Conservation (phyloP, 306 rosid species). For the Abrus precatorius region DNA sequence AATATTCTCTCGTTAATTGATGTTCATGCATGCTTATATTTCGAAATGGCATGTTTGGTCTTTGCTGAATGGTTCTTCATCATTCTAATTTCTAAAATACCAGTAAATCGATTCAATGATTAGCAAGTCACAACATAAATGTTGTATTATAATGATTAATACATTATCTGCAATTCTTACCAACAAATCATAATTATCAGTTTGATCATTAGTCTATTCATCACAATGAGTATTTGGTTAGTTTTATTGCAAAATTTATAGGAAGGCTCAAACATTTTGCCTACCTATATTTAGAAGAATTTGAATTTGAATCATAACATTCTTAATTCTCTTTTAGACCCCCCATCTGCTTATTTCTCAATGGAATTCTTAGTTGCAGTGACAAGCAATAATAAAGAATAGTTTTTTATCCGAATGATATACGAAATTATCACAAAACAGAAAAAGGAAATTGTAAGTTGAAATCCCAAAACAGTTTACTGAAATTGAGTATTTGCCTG, state of each 20-base stretch:
- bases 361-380: background rate
- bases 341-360: too few species aligned
- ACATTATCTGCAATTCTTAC: background rate
- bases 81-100: slow-evolving; percentile 14
- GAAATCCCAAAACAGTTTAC: background rate
- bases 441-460: background rate
- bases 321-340: background rate
- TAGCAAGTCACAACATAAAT: background rate
- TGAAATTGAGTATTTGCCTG: background rate
- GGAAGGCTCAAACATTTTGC: slow-evolving; percentile 2
- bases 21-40: background rate
- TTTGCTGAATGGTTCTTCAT: slow-evolving; percentile 28
- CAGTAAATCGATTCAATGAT: slow-evolving; percentile 26
- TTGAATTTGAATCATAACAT: background rate
- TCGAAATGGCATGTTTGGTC: background rate
- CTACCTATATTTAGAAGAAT: background rate
- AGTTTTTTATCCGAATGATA: background rate
- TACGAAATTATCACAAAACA: background rate
- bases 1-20: background rate
- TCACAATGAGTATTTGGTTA: background rate
- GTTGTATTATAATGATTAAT: background rate
- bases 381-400: background rate
- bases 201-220: slow-evolving; percentile 3
- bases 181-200: slow-evolving; percentile 4
- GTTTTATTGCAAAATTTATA: background rate